Evolutionary conservation across 768 basidiomycete genomes (phyloP), one percentile per base, ranked within the genome.

Genomic region (Pulveroboletus sp.): DNA sequence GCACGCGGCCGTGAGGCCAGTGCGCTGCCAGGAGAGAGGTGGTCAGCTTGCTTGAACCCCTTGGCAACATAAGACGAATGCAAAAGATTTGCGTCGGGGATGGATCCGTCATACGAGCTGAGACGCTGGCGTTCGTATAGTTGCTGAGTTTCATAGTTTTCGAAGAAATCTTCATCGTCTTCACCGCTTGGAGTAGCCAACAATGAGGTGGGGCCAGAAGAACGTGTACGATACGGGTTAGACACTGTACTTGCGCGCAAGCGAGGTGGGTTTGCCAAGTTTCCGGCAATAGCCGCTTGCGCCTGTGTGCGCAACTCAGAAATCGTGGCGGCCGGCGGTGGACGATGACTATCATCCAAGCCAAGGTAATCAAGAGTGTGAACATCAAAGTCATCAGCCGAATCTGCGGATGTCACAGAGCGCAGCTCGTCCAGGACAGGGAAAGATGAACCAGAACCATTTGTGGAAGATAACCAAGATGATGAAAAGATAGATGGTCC

Each of bases 361-460:
- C 95, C 95, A 42, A 98, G 87, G 68, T 97, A 97, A 69, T 97
- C 94, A 52, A 98, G 80, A 23, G 95, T 97, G 63, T 93, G 91
- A 38, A 94, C 89, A 59, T 93, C 89, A 66, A 91, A 90, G 42
- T 92, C 87, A 45, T 97, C 94, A 20, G 80, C 75, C 17, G 86
- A 86, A 64, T 90, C 88, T 53, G 81, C 81, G 37, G 89, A 90
- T 24, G 82, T 80, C 38, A 86, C 84, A 39, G 89, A 89, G 54
- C 87, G 86, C 59, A 90, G 69, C 67, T 93, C 91, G 50, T 92
- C 90, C 60, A 90, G 72, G 57, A 81, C 76, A 31, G 82, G 75
- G 55, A 84, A 81, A 20, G 81, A 80, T 45, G 77, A 74, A 41
- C 76, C 75, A 58, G 71, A 70, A 47, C 75, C 72, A 63, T 78